Base-by-base conservation (phyloP, 116 monocot genomes). In the Dioscorea cayenensis region DNA sequence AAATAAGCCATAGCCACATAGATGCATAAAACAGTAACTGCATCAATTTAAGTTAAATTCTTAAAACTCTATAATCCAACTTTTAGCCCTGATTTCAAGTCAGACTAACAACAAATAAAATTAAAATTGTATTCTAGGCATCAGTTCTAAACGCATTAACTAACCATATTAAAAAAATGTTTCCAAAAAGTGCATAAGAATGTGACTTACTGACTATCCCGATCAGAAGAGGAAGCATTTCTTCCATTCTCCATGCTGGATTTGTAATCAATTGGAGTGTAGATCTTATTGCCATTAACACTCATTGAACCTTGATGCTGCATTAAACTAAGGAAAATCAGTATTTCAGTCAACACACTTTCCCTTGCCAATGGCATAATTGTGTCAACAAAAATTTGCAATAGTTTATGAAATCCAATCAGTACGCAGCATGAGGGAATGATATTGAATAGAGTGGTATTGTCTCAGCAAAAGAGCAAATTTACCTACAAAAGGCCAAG, bases 201-300 rank as follows among this genome's bases (percentile, higher is more conserved):
- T 11, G 22, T 72, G 49, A 87, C 91, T 87, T 92, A 90, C 96
- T 76, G 86, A 51, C 88, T 92, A 62, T 96, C 96, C 27, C 70
- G 77, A 79, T 96, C 96, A 59, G 85, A 92, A 65, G 88, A 88
- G 50, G 96, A 96, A 67, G 74, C 76, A 76, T 76, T 76, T 64
- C 77, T 83, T 75, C 82, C 87, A 83, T 71, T 77, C 73, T 87
- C 83, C 14, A 61, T 58, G 2, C 62, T 9, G 25, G 62, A 62
- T 14, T 78, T 77, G 69, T 76, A 72, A 20, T 79, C 81, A 72
- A 85, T 78, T 68, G 87, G 79, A 82, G 77, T 28, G 81, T 81
- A 90, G 18, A 71, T 65, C 76, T 85, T 86, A 58, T 73, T 80
- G 38, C 74, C 81, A 76, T 84, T 84, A 71, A 76, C 68, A 50